Base-by-base conservation (phyloP, 2,329 filamentous ascomycete species). In the Fusarium sp. region DNA sequence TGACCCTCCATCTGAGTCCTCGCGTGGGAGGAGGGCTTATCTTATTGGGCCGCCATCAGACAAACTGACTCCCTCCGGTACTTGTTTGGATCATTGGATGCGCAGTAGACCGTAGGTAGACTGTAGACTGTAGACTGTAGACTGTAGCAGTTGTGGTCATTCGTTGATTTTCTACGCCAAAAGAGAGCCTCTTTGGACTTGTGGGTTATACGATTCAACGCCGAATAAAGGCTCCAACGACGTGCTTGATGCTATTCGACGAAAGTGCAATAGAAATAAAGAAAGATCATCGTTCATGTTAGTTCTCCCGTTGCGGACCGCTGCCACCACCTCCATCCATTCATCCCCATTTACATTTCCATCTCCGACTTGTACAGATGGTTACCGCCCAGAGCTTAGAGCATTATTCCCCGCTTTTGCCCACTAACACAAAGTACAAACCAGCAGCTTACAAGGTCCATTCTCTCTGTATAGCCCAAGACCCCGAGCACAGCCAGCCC, bases 1-100 rank as follows among this genome's bases (percentile, higher is more conserved):
- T 73, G 71, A 70, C 71, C 71, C 70, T 62, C 68, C 71, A 73
- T 64, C 63, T 63, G 50, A 70, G 51, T 62, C 47, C 69, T 73
- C 62, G 71, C 70, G 65, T 73, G 71, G 71, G 58, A 56, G 55
- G 68, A 54, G 68, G 50, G 37, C 43, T 20, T 56, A 45, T 58
- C 64, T 67, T 60, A 73, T 73, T 73, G 71, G 71, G 71, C 71
- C 51, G 71, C 71, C 67, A 72, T 73, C 59, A 30, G 59, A 70
- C 63, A 59, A 50, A 51, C 63, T 58, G 63, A 67, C 63, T 67
- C 33, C 40, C 43, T 67, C 41, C 20, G 41, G 63, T 40, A 62
- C 56, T 62, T 63, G 43, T 35, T 35, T 54, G 48, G 37, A 39
- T 55, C 48, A 54, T 30, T 11, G 27, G 25, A 27, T 27, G 25